phyloP scores from a whole-genome alignment of 2,329 filamentous ascomycete genomes.

The Hypoxylon sp. region DNA sequence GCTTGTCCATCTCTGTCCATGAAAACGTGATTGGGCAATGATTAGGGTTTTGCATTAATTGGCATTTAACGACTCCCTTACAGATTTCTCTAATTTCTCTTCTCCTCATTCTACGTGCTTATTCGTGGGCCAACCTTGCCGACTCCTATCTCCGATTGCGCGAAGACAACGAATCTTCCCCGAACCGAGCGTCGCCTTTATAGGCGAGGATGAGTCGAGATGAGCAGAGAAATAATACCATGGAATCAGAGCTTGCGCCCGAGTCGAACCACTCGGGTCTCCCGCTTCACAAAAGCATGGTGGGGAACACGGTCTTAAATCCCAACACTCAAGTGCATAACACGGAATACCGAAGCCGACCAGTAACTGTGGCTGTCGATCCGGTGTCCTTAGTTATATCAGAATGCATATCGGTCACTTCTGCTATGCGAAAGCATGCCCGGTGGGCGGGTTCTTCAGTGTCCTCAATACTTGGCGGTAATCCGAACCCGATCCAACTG shows the following conservation, averaged over 20 bases:
- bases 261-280: constrained; percentile 48
- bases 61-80: constrained; percentile 21
- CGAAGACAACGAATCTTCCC: constrained; percentile 26
- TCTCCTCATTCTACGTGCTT: background rate
- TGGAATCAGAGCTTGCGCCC: constrained; percentile 50
- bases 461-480: constrained; percentile 91
- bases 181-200: constrained; percentile 45
- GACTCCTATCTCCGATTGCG: constrained; percentile 23
- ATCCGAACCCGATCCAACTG: constrained; percentile 70
- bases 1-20: constrained; percentile 22
- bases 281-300: constrained; percentile 48
- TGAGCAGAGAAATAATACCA: constrained; percentile 51
- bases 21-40: constrained; percentile 32
- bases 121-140: constrained; percentile 8
- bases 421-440: constrained; percentile 97
- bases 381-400: constrained; percentile 94
- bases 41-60: constrained; percentile 20
- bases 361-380: constrained; percentile 86
- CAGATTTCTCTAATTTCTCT: constrained; percentile 14
- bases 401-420: constrained; percentile 98
- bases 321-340: constrained; percentile 54
- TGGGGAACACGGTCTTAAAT: constrained; percentile 38
- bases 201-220: constrained; percentile 57
- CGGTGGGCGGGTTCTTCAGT: constrained; percentile 97
- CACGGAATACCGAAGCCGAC: constrained; percentile 72